Conservation (phyloP, 371 early-diverging fungal species). For the Mortierella sp. region DNA sequence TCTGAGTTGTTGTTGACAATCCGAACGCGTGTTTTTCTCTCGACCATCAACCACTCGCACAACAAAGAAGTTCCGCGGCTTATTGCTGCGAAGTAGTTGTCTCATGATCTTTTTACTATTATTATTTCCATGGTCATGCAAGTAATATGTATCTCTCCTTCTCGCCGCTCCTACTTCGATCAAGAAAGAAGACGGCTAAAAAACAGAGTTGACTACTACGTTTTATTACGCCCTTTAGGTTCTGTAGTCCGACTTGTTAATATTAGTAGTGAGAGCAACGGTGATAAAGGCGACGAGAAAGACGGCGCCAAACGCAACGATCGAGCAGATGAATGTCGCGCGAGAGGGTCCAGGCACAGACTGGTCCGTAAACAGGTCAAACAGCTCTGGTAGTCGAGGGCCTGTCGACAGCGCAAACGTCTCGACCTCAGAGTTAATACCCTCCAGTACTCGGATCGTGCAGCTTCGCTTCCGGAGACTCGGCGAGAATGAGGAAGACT, state of each 20-base stretch:
- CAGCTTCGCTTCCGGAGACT: conserved; percentile 30
- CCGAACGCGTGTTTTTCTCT: no score
- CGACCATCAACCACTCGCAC: no score
- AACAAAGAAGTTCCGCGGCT: no score
- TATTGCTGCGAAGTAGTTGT: no score
- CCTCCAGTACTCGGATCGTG: conserved; percentile 23
- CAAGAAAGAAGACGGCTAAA: no score
- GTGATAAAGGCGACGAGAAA: conserved; percentile 15
- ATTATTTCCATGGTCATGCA: no score
- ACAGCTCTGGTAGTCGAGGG: conserved; percentile 33
- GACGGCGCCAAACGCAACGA: conserved; percentile 15
- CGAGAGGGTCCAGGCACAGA: conserved; percentile 33
- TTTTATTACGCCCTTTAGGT: no score
- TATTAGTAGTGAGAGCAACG: background rate
- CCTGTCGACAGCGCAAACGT: conserved; percentile 49
- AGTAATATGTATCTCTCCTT: no score
- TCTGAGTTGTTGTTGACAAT: no score
- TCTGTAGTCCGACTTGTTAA: background rate
- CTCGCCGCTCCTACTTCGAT: no score
- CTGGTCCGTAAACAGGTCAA: conserved; percentile 34
- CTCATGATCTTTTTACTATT: no score
- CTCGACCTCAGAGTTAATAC: conserved; percentile 24
- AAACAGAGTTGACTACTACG: no score
- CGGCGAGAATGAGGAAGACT: conserved; percentile 32
- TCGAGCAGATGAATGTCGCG: conserved; percentile 13